phyloP scores from a whole-genome alignment of 148 eudicot species.

The Vaccinium macrocarpon region DNA sequence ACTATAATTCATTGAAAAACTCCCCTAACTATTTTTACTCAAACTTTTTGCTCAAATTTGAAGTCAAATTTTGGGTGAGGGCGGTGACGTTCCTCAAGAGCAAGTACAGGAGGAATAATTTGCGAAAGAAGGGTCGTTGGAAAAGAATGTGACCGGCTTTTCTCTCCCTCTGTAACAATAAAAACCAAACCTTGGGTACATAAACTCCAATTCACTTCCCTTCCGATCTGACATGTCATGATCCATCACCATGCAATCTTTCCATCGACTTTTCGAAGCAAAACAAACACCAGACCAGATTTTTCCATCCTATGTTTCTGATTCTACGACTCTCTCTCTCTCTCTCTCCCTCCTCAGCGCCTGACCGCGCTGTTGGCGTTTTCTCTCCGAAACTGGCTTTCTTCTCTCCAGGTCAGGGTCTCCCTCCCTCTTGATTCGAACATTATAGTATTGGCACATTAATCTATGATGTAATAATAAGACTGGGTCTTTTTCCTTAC shows the following conservation, averaged over 20 bases:
- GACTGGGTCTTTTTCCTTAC: constrained; percentile 10
- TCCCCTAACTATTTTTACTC: too few species aligned
- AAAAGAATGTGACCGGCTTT: background rate
- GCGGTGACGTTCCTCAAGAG: too few species aligned
- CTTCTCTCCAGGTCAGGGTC: constrained; percentile 6
- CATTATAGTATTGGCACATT: background rate
- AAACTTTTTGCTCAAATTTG: too few species aligned
- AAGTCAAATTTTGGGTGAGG: too few species aligned
- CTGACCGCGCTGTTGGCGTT: constrained; percentile 8
- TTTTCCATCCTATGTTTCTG: background rate
- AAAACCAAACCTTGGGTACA: background rate
- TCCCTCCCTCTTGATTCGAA: background rate
- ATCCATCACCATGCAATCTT: background rate
- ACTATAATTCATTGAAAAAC: too few species aligned
- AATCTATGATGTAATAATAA: background rate
- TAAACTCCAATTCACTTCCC: background rate
- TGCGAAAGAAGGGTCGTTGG: too few species aligned
- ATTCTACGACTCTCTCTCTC: background rate
- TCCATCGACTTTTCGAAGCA: constrained; percentile 8
- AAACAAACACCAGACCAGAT: constrained; percentile 5
- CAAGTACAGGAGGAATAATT: too few species aligned
- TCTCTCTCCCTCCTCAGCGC: background rate
- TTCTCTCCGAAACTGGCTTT: constrained; percentile 8
- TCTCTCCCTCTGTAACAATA: background rate
- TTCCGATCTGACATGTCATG: constrained; percentile 9